Evolutionary conservation across 2,329 filamentous ascomycete genomes (phyloP).

Genomic region (Aspergillus clavatus): DNA sequence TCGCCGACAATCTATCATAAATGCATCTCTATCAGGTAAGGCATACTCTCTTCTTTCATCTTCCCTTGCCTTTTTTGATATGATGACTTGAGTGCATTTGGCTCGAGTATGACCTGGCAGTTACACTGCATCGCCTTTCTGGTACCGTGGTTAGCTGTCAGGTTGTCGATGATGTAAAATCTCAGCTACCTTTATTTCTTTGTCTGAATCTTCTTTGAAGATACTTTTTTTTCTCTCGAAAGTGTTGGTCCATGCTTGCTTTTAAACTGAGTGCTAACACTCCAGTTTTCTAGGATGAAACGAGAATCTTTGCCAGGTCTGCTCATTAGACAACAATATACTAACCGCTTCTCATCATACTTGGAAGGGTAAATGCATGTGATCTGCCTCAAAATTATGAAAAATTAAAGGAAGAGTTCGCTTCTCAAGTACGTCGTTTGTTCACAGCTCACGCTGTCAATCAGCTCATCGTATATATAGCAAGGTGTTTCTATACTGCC

Average conservation of each 20-base stretch:
- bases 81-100: slow-evolving; percentile 99
- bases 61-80: slow-evolving; percentile 35
- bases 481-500: slow-evolving; percentile 79
- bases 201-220: slow-evolving; percentile 71
- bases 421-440: slow-evolving; percentile 69
- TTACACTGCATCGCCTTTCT: slow-evolving; percentile 66
- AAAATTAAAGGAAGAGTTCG: slow-evolving; percentile 72
- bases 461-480: slow-evolving; percentile 52
- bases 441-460: slow-evolving; percentile 30
- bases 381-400: slow-evolving; percentile 88
- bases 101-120: slow-evolving; percentile 86
- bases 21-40: slow-evolving; percentile 28
- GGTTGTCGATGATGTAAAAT: slow-evolving; percentile 95
- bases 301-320: background rate
- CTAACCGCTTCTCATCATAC: background rate
- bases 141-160: slow-evolving; percentile 55
- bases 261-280: background rate
- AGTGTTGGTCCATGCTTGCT: background rate
- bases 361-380: slow-evolving; percentile 62
- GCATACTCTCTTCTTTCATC: slow-evolving; percentile 12
- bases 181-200: slow-evolving; percentile 94
- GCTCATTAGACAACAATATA: too few relatives aligned
- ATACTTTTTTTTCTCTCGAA: slow-evolving; percentile 46
- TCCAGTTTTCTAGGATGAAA: background rate
- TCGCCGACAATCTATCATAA: slow-evolving; percentile 4